These are phyloP conservation scores for Sphagnurus paluster DNA, from an alignment of 1,284 basidiomycete genomes.

Conservation along the genomic window DNA sequence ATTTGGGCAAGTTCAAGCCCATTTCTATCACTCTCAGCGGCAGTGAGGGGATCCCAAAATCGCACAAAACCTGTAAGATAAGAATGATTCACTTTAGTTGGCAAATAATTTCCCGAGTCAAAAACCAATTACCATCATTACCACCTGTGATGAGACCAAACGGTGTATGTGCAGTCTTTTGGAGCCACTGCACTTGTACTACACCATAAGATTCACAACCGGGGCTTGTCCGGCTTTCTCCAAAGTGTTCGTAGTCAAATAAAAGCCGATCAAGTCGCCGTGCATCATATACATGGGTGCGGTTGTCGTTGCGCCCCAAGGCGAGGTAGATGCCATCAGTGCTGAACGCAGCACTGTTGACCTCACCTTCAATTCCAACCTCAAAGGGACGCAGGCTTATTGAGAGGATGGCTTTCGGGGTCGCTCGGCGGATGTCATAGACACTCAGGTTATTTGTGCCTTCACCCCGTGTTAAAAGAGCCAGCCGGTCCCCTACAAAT, in stretches of 20 bases:
- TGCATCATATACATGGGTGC: constrained; percentile 60
- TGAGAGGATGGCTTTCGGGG: constrained; percentile 26
- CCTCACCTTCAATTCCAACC: constrained; percentile 36
- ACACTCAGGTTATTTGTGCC: constrained; percentile 44
- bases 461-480: constrained; percentile 44
- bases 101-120: background rate
- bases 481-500: constrained; percentile 39
- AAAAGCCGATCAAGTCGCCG: constrained; percentile 50
- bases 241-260: constrained; percentile 48
- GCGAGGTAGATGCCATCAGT: constrained; percentile 63
- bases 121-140: constrained; percentile 56
- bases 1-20: constrained; percentile 51
- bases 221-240: constrained; percentile 31
- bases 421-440: constrained; percentile 48
- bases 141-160: constrained; percentile 61
- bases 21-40: constrained; percentile 39
- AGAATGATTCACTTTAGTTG: background rate
- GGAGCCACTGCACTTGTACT: constrained; percentile 56
- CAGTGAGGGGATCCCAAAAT: constrained; percentile 57
- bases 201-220: constrained; percentile 47
- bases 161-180: constrained; percentile 37
- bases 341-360: constrained; percentile 54
- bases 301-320: constrained; percentile 59
- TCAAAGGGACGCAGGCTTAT: constrained; percentile 34
- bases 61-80: constrained; percentile 57